Evolutionary conservation across 805 yeast genomes (phyloP).

Genomic region (Yamadazyma takamatsuzukensis): DNA sequence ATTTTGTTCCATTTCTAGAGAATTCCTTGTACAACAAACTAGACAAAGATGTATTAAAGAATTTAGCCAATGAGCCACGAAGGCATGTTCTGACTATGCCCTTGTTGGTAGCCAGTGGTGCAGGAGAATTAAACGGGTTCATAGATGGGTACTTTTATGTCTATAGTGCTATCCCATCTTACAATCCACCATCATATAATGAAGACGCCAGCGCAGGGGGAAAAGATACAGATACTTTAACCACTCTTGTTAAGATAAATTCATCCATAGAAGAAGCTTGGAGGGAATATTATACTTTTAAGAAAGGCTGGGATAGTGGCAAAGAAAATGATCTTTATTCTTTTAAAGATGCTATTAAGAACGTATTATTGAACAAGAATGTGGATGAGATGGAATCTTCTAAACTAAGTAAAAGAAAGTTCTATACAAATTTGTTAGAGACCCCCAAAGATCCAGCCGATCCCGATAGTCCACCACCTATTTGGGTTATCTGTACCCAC

Average conservation of each 20-base stretch:
- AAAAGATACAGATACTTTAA: slow-evolving; percentile 5
- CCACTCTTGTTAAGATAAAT: slow-evolving; percentile 32
- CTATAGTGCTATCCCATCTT: slow-evolving; percentile 65
- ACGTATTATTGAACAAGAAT: slow-evolving; percentile 49
- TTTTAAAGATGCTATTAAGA: slow-evolving; percentile 52
- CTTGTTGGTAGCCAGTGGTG: slow-evolving; percentile 71
- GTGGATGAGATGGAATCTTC: slow-evolving; percentile 16
- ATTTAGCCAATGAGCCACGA: slow-evolving; percentile 61
- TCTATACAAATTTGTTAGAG: slow-evolving; percentile 16
- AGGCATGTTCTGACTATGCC: slow-evolving; percentile 64
- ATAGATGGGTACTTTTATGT: slow-evolving; percentile 72
- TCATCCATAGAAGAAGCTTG: slow-evolving; percentile 67
- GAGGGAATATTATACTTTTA: slow-evolving; percentile 59
- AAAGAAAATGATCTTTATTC: slow-evolving; percentile 67
- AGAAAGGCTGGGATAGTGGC: slow-evolving; percentile 56
- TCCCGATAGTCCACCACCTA: slow-evolving; percentile 53
- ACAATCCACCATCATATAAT: slow-evolving; percentile 58
- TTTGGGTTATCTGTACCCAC: slow-evolving; percentile 66
- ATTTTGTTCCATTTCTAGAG: slow-evolving; percentile 72
- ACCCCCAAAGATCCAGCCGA: slow-evolving; percentile 31
- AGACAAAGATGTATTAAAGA: slow-evolving; percentile 54
- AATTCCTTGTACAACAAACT: slow-evolving; percentile 62
- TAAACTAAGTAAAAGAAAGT: slow-evolving; percentile 22
- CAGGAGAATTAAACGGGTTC: slow-evolving; percentile 70
- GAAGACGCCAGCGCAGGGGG: slow-evolving; percentile 12